phyloP scores from a whole-genome alignment of 2,329 filamentous ascomycete genomes.

The Amauroascus verrucosus region DNA sequence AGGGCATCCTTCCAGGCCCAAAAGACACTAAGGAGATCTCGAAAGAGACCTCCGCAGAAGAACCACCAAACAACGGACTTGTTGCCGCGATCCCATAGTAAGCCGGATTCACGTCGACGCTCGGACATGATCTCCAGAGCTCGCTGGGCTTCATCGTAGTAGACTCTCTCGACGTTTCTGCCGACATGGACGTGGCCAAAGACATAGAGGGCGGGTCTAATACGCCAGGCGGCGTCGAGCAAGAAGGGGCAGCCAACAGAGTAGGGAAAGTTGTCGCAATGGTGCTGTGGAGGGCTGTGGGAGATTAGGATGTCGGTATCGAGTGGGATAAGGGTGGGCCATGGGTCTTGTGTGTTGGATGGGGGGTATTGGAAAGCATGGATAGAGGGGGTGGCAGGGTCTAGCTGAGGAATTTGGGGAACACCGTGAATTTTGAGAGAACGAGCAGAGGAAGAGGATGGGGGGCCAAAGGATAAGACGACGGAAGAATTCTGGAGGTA shows the following conservation, averaged over 20 bases:
- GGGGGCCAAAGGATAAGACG: constrained; percentile 48
- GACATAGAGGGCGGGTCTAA: constrained; percentile 64
- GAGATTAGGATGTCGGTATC: constrained; percentile 72
- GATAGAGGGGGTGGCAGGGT: constrained; percentile 48
- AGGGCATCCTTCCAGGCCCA: constrained; percentile 43
- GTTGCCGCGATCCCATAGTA: constrained; percentile 17
- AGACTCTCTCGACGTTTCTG: constrained; percentile 57
- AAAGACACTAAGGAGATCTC: constrained; percentile 13
- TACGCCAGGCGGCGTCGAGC: constrained; percentile 61
- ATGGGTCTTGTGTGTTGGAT: constrained; percentile 52
- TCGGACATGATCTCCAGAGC: constrained; percentile 58
- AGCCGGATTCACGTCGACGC: constrained; percentile 24
- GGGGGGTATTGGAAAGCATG: constrained; percentile 67
- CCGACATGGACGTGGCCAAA: constrained; percentile 79
- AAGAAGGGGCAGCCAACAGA: constrained; percentile 62
- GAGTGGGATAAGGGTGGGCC: constrained; percentile 58
- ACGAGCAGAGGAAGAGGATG: constrained; percentile 43
- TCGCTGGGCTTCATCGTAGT: constrained; percentile 64
- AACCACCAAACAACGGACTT: constrained; percentile 11
- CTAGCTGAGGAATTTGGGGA: constrained; percentile 58
- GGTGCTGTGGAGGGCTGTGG: constrained; percentile 65
- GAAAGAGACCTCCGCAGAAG: constrained; percentile 9
- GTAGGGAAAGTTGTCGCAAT: constrained; percentile 48
- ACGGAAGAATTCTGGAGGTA: constrained; percentile 65
- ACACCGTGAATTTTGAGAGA: constrained; percentile 66